Base-by-base conservation (phyloP, 371 early-diverging fungal species). In the Fennellomyces sp. region DNA sequence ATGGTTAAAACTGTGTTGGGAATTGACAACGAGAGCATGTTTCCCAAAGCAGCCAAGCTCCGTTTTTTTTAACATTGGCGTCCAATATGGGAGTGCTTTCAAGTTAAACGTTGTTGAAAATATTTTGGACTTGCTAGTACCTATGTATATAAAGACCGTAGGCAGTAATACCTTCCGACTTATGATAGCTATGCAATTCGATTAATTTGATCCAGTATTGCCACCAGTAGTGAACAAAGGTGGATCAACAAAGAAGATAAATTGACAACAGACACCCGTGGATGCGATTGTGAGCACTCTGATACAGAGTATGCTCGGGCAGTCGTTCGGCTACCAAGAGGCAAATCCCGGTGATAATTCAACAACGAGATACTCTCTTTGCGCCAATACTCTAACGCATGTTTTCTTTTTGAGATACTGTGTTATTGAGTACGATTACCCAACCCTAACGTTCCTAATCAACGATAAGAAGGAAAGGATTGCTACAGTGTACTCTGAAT, bases 331-430 rank as follows among this genome's bases (percentile, higher is more conserved):
- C 42, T 66, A 60, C 60, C 65, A 66, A 13, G 72, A 72, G 61
- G 63, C 65, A 38, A 67, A 72, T 56, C 64, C 59, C 63, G 66
- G 65, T 47, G 62, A 56, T 48, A 61, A 63, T 45, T 63, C 30
- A 47, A 65, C 65, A 55, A 68, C 60, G 63, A 64, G 61, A 30
- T 64, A 66, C 58, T 67, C 66, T 38, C 64, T 72, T 64, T 66
- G 68, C 48, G 41, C 66, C 55, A 64, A 68, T 51, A 65, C 65
- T 21, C 50, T 62, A 33, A 70, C 54, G 61, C 65, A 64, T 11
- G 59, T 62, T 42, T 31, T 63, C 51, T 69, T 69, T 63, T 49
- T 39, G 52, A 35, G 52, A 19, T 39, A 59, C 60, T 39, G 26
- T n/a, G 38, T 51, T 28, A 13, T 36, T 5, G 60, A 63, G 27